These are phyloP conservation scores for Dichotomopilus funicola DNA, from an alignment of 2,329 filamentous ascomycete species.

Conservation along the genomic window DNA sequence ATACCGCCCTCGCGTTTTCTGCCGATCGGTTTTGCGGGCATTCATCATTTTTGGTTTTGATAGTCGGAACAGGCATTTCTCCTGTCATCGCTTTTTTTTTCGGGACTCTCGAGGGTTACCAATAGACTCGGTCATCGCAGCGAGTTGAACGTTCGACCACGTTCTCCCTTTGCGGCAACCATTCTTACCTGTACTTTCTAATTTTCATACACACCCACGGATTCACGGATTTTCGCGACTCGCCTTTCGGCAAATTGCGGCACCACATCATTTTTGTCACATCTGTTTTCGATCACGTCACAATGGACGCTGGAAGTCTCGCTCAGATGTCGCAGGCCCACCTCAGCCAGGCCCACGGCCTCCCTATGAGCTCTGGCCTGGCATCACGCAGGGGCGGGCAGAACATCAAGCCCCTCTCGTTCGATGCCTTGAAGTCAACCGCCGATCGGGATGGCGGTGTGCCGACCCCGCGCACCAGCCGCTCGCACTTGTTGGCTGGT, in stretches of 20 bases:
- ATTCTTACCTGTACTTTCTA: constrained; percentile 10
- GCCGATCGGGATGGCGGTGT: constrained; percentile 61
- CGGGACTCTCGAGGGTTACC: constrained; percentile 19
- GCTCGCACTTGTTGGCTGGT: constrained; percentile 88
- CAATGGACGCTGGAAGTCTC: constrained; percentile 96
- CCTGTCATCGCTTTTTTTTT: constrained; percentile 17
- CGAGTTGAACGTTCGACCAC: constrained; percentile 23
- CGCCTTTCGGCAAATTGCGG: too few species aligned
- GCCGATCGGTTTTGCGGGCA: constrained; percentile 4
- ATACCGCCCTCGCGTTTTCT: constrained; percentile 13
- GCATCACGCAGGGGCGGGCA: constrained; percentile 78
- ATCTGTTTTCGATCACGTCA: constrained; percentile 26
- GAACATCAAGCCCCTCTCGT: constrained; percentile 84
- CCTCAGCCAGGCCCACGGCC: constrained; percentile 62
- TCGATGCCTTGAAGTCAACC: constrained; percentile 63
- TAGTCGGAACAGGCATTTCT: constrained; percentile 17
- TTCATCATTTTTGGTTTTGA: constrained; percentile 9
- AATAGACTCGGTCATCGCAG: constrained; percentile 18
- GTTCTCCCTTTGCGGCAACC: constrained; percentile 18
- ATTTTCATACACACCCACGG: constrained; percentile 1
- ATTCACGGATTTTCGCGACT: too few species aligned
- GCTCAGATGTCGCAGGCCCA: constrained; percentile 96
- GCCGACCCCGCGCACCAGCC: constrained; percentile 84
- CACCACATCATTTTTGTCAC: background rate
- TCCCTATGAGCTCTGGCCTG: constrained; percentile 74